phyloP scores from a whole-genome alignment of 2,329 filamentous ascomycete genomes.

The Phoma sp. region DNA sequence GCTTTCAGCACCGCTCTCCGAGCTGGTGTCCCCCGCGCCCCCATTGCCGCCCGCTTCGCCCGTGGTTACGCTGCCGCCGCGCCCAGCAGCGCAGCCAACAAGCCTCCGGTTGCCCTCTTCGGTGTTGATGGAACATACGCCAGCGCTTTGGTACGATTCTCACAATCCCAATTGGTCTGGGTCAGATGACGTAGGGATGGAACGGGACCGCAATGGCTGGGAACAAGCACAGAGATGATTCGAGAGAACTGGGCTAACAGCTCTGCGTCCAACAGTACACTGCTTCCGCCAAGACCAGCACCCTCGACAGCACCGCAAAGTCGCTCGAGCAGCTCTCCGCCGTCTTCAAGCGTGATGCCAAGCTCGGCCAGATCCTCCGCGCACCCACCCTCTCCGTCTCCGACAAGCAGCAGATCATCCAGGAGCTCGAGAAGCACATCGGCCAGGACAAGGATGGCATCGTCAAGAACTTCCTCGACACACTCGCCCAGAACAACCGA shows the following conservation, averaged over 20 bases:
- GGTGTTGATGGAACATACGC: conserved; percentile 98
- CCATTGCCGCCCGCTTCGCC: conserved; percentile 67
- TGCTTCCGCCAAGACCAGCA: conserved; percentile 85
- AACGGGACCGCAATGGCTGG: conserved; percentile 25
- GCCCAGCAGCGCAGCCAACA: conserved; percentile 68
- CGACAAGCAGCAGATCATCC: conserved; percentile 87
- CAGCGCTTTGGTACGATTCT: conserved; percentile 85
- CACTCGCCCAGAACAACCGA: conserved; percentile 96
- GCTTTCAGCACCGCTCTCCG: conserved; percentile 65
- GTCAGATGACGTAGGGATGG: conserved; percentile 31
- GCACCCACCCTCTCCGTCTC: conserved; percentile 78
- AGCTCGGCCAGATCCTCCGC: conserved; percentile 77
- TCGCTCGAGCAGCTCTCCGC: conserved; percentile 75
- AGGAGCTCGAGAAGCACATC: conserved; percentile 85
- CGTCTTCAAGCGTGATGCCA: conserved; percentile 81
- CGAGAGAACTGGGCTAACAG: conserved; percentile 33
- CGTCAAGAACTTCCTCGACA: conserved; percentile 90
- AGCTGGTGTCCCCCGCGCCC: conserved; percentile 63
- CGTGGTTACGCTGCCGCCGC: conserved; percentile 76
- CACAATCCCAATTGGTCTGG: conserved; percentile 25
- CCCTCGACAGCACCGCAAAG: conserved; percentile 85
- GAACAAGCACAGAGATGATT: conserved; percentile 11
- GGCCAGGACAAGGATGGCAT: conserved; percentile 74
- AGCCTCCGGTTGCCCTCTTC: conserved; percentile 89
- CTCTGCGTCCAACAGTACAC: conserved; percentile 74